A percentile compares a stretch with the other conserved stretches of the same genome.
phyloP scores from a whole-genome alignment of 371 early-diverging fungal species.

The Apophysomyces sp. region DNA sequence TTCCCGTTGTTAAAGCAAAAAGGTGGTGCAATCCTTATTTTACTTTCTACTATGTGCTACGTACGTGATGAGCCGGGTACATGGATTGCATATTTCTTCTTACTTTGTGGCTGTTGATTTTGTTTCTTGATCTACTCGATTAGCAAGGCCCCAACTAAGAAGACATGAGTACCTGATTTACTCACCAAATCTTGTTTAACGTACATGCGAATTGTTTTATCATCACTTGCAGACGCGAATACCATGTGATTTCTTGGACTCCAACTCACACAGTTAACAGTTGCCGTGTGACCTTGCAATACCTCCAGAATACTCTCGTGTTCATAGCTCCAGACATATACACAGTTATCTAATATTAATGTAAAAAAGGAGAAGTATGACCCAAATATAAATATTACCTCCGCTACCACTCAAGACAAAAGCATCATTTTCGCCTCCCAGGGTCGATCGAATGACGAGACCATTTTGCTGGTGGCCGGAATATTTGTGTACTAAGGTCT shows the following conservation, averaged over 20 bases:
- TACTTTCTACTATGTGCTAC: background rate
- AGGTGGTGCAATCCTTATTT: too few species aligned
- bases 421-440: slow-evolving; percentile 74
- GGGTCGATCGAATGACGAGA: slow-evolving; percentile 81
- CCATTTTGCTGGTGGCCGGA: slow-evolving; percentile 75
- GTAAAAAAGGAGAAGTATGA: background rate
- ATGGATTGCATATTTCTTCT: background rate
- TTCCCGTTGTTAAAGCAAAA: too few species aligned
- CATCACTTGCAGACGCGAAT: slow-evolving; percentile 89
- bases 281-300: slow-evolving; percentile 67
- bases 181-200: background rate
- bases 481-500: slow-evolving; percentile 62
- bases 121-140: background rate
- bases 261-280: slow-evolving; percentile 81
- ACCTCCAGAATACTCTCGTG: slow-evolving; percentile 61
- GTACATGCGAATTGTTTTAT: slow-evolving; percentile 80
- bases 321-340: slow-evolving; percentile 83
- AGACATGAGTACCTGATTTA: slow-evolving; percentile 16
- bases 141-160: slow-evolving; percentile 1
- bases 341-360: slow-evolving; percentile 49
- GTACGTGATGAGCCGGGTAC: background rate
- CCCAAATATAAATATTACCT: slow-evolving; percentile 35
- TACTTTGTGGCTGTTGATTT: background rate
- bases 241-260: slow-evolving; percentile 50
- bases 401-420: slow-evolving; percentile 84